Base-by-base conservation (phyloP, 1,284 basidiomycete species). In the Jaminaea rosea region DNA sequence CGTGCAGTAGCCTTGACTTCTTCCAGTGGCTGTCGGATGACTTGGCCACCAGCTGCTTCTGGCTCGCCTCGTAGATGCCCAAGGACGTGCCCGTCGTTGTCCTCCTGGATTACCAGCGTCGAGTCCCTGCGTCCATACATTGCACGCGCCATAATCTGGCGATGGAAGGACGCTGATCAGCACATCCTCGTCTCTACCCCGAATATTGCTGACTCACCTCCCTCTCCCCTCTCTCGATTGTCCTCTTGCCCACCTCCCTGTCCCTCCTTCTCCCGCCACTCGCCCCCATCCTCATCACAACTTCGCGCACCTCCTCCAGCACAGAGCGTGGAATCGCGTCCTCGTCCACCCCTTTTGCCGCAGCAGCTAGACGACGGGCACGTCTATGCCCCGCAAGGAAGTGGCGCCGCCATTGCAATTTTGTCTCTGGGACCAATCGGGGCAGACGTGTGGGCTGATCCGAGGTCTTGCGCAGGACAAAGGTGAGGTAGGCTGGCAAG, bases 401-500 rank as follows among this genome's bases (percentile, higher is more conserved):
- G 15, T 31, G 15, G 8, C 29, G 8, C 15, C 29, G 42, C 28
- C 42, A 26, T 44, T 44, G 42, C 17, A 44, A 44, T 44, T 13
- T 13, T 28, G 28, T 44, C 21, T 44, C 42, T 13, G 28, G 24
- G 13, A 44, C 9, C 29, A 31, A 31, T 8, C 29, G 29, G 29
- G 29, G 29, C 29, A 31, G 8, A 31, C 9, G 15, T 8, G 29
- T 15, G 9, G 29, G 29, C 15, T 15, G 29, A 31, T 31, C 29
- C 29, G 29, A 8, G 15, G 9, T 15, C 29, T 31, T 31, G 29
- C 29, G 29, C 26, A 71, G 71, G 44, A 76, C 75, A 49, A 76
- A 76, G 9, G 74, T 76, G 49, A 76, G 62, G 54, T 76, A 76
- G 3, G 74, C 44, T 42, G 23, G 7, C 15, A 11, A 32, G n/a